Conservation (phyloP, 129 eudicot species). For the Pittosporum tobira region DNA sequence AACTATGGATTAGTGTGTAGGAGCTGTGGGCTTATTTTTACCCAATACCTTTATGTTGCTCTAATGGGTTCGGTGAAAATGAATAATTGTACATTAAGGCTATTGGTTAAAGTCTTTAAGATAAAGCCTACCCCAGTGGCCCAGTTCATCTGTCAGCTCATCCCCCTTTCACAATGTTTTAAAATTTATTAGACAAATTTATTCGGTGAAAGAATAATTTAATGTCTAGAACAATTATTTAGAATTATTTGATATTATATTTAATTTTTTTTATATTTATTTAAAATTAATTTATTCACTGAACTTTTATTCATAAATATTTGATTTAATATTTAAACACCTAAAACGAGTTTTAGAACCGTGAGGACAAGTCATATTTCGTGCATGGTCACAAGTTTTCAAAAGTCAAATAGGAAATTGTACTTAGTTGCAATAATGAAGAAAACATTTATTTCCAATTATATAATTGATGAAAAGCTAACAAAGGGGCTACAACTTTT, state of each 20-base stretch:
- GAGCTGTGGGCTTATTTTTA: neutral
- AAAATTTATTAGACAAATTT: too few relatives aligned
- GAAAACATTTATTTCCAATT: too few relatives aligned
- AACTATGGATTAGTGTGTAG: neutral
- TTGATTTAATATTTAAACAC: too few relatives aligned
- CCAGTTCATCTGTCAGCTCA: neutral
- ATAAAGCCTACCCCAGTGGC: conserved; percentile 6
- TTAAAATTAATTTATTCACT: too few relatives aligned
- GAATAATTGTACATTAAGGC: neutral
- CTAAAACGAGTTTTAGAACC: too few relatives aligned
- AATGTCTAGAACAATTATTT: too few relatives aligned
- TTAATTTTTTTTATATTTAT: too few relatives aligned
- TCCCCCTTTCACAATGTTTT: neutral
- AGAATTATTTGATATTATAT: too few relatives aligned
- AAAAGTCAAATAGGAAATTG: neutral
- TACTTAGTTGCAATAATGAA: neutral
- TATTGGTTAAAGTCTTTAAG: neutral
- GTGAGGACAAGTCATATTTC: neutral
- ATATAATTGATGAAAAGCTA: too few relatives aligned
- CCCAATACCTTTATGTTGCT: neutral
- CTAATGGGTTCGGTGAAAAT: conserved; percentile 1
- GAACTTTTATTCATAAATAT: too few relatives aligned
- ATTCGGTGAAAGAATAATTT: too few relatives aligned
- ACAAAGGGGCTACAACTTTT: too few relatives aligned
- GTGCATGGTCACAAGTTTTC: neutral